These are phyloP conservation scores for Mycena kentingensis DNA, from an alignment of 768 basidiomycete genomes.

Conservation along the genomic window DNA sequence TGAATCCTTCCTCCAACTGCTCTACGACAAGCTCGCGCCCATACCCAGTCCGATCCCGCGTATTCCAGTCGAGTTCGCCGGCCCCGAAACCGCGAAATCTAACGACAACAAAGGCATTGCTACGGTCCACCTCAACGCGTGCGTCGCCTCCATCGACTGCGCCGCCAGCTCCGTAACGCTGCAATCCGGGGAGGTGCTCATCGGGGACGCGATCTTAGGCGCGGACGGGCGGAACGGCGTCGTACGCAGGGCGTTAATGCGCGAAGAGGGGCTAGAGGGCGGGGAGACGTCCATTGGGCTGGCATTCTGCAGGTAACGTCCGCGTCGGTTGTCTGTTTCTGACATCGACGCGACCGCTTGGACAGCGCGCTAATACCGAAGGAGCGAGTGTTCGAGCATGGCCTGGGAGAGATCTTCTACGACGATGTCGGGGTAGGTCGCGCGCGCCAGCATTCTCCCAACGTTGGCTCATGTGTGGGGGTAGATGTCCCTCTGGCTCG, in stretches of 20 bases:
- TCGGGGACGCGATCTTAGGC: constrained; percentile 11
- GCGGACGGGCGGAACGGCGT: constrained; percentile 10
- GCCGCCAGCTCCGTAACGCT: constrained; percentile 6
- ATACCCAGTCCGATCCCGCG: no score
- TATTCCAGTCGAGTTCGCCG: no score
- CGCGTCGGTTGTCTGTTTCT: not conserved
- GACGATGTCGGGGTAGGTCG: not conserved
- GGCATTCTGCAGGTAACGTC: not conserved
- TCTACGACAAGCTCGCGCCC: not conserved
- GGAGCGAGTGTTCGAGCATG: not conserved
- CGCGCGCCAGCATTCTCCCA: no score
- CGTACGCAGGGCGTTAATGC: not conserved
- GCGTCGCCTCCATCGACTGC: constrained; percentile 6
- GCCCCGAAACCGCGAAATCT: not conserved
- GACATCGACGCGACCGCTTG: not conserved
- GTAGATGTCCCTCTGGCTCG: no score
- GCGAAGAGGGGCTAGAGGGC: not conserved
- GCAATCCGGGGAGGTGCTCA: not conserved
- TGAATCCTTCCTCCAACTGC: constrained; percentile 3
- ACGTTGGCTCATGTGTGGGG: no score
- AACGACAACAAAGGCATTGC: not conserved
- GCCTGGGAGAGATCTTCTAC: not conserved
- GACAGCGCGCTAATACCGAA: constrained; percentile 4
- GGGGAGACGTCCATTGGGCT: not conserved
- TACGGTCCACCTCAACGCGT: constrained; percentile 2